Conservation (phyloP, 306 rosid species). For the Cucumis sativus region Cucumber_9930_V3 NC_026657.2:31393501-31394000, state of each 20-base stretch:
- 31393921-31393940: slow-evolving; percentile 63
- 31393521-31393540: background rate
- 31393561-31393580: background rate
- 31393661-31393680: too few species aligned
- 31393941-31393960: slow-evolving; percentile 84
- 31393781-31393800: too few species aligned
- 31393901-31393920: slow-evolving; percentile 46
- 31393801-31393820: too few species aligned
- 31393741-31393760: too few species aligned
- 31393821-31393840: too few species aligned
- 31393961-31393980: slow-evolving; percentile 74
- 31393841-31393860: background rate
- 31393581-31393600: background rate
- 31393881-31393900: slow-evolving; percentile 89
- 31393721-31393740: too few species aligned
- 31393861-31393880: slow-evolving; percentile 32
- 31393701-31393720: too few species aligned
- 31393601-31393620: background rate
- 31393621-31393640: too few species aligned
- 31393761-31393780: too few species aligned
- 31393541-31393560: background rate
- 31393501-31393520: background rate
- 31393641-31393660: too few species aligned
- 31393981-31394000: slow-evolving; percentile 32
- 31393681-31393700: too few species aligned